Conservation (phyloP, 192 early-diverging fungal genomes). For the Helicostylum pulchrum region DNA sequence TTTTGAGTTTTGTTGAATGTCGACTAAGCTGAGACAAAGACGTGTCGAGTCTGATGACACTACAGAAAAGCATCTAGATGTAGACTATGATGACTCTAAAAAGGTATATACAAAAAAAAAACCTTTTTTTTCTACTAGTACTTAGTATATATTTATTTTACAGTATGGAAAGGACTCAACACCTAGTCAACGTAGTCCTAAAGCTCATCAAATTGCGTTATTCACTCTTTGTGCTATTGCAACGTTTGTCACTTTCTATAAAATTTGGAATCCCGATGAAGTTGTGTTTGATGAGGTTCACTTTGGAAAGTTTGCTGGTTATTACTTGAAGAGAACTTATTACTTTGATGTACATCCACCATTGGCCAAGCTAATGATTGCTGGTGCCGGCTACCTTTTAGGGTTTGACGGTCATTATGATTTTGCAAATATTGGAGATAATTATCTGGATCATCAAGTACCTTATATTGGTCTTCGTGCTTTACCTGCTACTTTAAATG, state of each 20-base stretch:
- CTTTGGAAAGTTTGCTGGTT: slow-evolving; percentile 43
- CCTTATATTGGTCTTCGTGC: slow-evolving; percentile 82
- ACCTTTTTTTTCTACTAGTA: too few relatives aligned
- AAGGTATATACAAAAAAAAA: not conserved
- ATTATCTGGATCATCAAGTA: slow-evolving; percentile 79
- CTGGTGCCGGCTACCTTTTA: slow-evolving; percentile 63
- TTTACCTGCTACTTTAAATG: slow-evolving; percentile 71
- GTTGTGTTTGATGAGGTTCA: slow-evolving; percentile 57
- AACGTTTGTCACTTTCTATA: slow-evolving; percentile 60
- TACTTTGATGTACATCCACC: slow-evolving; percentile 98
- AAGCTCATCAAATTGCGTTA: not conserved
- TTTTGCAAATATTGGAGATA: slow-evolving; percentile 83
- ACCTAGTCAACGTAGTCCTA: not conserved
- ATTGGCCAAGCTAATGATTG: slow-evolving; percentile 89
- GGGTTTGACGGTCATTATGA: slow-evolving; percentile 89
- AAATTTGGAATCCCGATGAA: slow-evolving; percentile 64
- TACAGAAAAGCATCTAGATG: not conserved
- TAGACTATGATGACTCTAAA: not conserved
- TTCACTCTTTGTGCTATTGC: not conserved
- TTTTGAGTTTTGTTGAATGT: too few relatives aligned
- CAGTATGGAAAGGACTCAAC: slow-evolving; percentile 18
- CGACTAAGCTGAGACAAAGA: not conserved
- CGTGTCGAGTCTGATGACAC: not conserved
- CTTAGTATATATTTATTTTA: too few relatives aligned
- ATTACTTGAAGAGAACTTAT: slow-evolving; percentile 82